A percentile compares a stretch with the other conserved stretches of the same genome.
Evolutionary conservation across 2,329 filamentous ascomycete species (phyloP).

Genomic region (Metarhizium robertsii): DNA sequence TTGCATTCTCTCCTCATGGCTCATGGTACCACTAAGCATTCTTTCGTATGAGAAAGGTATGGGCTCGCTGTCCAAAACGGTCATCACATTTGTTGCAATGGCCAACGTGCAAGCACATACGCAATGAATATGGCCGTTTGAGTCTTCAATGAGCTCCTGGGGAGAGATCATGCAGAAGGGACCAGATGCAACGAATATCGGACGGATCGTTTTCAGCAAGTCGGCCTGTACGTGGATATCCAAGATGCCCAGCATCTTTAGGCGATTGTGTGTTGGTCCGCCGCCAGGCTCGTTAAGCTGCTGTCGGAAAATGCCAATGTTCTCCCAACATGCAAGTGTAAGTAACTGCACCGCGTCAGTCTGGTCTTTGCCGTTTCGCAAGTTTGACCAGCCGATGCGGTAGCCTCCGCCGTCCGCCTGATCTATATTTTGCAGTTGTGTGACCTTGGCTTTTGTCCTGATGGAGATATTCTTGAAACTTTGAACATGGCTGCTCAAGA

Average conservation of each 20-base stretch:
- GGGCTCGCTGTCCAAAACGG: not conserved
- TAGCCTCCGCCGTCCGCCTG: not conserved
- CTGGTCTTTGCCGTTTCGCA: not conserved
- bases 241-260: conserved; percentile 1
- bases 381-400: not conserved
- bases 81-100: conserved; percentile 1
- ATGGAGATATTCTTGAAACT: not conserved
- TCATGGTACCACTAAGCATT: not conserved
- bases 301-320: not conserved
- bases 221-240: not conserved
- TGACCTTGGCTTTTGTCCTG: not conserved
- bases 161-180: conserved; percentile 3
- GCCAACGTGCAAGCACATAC: conserved; percentile 3
- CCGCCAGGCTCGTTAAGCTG: not conserved
- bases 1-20: not conserved
- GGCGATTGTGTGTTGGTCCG: conserved; percentile 1
- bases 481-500: not conserved
- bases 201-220: not conserved
- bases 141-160: not conserved
- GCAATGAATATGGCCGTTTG: not conserved
- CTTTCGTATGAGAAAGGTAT: not conserved
- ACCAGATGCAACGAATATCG: conserved; percentile 2
- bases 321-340: conserved; percentile 1
- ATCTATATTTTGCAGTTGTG: not conserved
- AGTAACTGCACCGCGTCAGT: not conserved